These are phyloP conservation scores for Trypanosoma theileri DNA, from an alignment of 208 protist genomes.

Conservation along the genomic window DNA sequence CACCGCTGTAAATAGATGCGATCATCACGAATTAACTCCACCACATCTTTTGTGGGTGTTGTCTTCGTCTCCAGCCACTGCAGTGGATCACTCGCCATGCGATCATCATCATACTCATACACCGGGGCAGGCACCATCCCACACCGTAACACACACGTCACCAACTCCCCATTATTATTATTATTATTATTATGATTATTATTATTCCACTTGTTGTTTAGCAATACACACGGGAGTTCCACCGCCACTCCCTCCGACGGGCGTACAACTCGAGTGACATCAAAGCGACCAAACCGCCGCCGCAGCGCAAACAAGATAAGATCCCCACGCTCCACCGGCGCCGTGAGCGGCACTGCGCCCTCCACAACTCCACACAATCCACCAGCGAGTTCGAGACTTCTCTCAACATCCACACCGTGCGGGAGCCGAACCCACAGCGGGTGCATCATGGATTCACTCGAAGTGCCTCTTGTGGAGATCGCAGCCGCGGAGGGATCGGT, in stretches of 20 bases:
- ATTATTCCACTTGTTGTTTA: background rate
- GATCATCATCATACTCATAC: constrained; percentile 13
- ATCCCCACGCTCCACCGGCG: constrained; percentile 51
- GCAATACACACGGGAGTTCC: constrained; percentile 32
- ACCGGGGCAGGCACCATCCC: constrained; percentile 20
- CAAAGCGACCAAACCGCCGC: constrained; percentile 11
- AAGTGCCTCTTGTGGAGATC: background rate
- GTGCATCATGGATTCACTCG: constrained; percentile 12
- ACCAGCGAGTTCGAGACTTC: constrained; percentile 33
- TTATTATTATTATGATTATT: constrained; percentile 2
- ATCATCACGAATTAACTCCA: constrained; percentile 10
- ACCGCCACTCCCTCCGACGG: constrained; percentile 25
- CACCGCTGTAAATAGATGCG: constrained; percentile 11
- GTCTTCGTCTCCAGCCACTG: constrained; percentile 17
- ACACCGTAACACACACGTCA: constrained; percentile 9
- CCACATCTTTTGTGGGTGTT: constrained; percentile 5
- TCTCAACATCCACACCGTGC: constrained; percentile 26
- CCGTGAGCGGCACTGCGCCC: constrained; percentile 38
- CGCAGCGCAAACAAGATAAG: constrained; percentile 40
- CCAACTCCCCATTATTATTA: background rate
- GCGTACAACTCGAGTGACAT: constrained; percentile 20
- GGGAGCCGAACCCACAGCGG: constrained; percentile 50
- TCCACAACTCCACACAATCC: constrained; percentile 45
- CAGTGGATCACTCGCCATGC: background rate
- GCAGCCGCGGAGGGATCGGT: background rate